phyloP scores from a whole-genome alignment of 2,329 filamentous ascomycete species.

The Myriosclerotinia duriaeana region DNA sequence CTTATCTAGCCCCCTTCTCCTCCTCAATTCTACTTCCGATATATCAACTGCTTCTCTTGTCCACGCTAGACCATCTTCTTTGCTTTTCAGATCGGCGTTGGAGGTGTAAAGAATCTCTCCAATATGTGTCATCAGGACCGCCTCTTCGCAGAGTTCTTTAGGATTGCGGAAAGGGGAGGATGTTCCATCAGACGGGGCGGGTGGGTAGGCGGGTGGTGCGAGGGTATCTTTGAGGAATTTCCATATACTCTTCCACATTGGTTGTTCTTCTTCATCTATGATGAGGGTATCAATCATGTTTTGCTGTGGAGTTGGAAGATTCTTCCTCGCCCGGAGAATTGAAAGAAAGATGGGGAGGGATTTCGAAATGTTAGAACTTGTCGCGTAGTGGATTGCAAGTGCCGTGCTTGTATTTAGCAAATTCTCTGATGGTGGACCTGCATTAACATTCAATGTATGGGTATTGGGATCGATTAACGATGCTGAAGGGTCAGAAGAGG shows the following conservation, averaged over 20 bases:
- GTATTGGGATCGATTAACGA: constrained; percentile 60
- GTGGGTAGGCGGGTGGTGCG: constrained; percentile 63
- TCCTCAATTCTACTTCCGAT: constrained; percentile 65
- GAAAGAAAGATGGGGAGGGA: constrained; percentile 86
- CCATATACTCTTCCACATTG: constrained; percentile 36
- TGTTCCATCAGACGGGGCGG: constrained; percentile 68
- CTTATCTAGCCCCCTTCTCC: constrained; percentile 39
- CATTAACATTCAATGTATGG: constrained; percentile 61
- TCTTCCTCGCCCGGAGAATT: constrained; percentile 74
- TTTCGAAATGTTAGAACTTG: constrained; percentile 60
- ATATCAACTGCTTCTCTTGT: constrained; percentile 83
- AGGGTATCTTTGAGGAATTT: constrained; percentile 40
- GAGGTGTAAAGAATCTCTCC: constrained; percentile 86
- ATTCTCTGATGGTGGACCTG: constrained; percentile 64
- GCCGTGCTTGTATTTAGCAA: constrained; percentile 73
- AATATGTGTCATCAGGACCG: constrained; percentile 82
- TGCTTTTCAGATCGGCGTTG: constrained; percentile 42
- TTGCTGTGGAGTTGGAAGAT: constrained; percentile 46
- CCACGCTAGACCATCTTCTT: constrained; percentile 79
- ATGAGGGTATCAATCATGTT: constrained; percentile 28
- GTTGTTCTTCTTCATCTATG: constrained; percentile 28
- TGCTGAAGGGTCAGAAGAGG: constrained; percentile 47
- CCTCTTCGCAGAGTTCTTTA: constrained; percentile 76
- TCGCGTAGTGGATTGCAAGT: constrained; percentile 75
- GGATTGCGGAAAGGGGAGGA: constrained; percentile 63